Evolutionary conservation across 805 yeast species (phyloP), one percentile per base, ranked within the genome.

Genomic region (Pichia ethanolica): DNA sequence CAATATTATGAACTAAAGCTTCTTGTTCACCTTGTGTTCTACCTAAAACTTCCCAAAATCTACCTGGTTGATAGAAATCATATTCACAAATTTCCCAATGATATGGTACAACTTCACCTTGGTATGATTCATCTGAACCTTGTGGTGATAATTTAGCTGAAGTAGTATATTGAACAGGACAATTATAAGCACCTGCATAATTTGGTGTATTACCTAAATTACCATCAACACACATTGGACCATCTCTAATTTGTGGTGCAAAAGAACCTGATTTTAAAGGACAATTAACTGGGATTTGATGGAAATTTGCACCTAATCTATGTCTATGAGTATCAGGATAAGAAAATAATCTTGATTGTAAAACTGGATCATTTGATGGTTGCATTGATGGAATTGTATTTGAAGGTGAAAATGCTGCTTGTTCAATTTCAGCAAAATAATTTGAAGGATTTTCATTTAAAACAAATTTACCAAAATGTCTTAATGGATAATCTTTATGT

Each of bases 231-330:
- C 64, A 64, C 89, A 83, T 82, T 42, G 81, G 77, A 67, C 96
- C 96, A 65, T 88, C 96, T 71, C 96, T 79, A 59, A 82, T 77
- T 59, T 81, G 82, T 32, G 96, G 96, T 58, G 78, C 76, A 64
- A 76, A 78, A 9, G 74, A 71, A 20, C 66, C 66, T 3, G 76
- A 67, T 28, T 78, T 80, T 53, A 76, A 71, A 50, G 96, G 96
- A 68, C 95, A 85, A 67, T 88, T 88, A 59, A 86, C 89, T n/a
- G 96, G 96, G 50, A 88, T 83, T 69, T 86, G 91, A 44, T 78
- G 75, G 69, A 83, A 88, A 71, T 88, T 86, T 38, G 80, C 74
- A 46, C 87, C 87, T 63, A 86, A 70, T 70, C 95, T 78, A 71
- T 86, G 85, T 67, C 95, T 82, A 64, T 85, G 91, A 32, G 95